phyloP scores from a whole-genome alignment of 2,329 filamentous ascomycete species.

The Capronia epimyces region DNA sequence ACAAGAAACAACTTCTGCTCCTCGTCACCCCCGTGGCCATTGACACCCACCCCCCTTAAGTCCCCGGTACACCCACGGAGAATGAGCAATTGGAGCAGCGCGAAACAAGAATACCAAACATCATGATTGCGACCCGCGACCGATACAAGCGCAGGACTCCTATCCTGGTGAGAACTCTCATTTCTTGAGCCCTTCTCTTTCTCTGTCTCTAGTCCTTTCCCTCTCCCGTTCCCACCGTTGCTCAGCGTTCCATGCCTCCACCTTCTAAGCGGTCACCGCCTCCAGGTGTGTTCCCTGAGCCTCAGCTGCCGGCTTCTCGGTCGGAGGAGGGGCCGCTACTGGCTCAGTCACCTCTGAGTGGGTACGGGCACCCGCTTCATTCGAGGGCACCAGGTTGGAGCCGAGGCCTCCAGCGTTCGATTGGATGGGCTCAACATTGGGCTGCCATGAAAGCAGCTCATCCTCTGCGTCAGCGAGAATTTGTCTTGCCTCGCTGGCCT shows the following conservation, averaged over 20 bases:
- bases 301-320: constrained; percentile 16
- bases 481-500: constrained; percentile 65
- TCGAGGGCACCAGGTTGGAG: constrained; percentile 35
- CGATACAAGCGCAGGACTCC: not conserved
- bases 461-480: constrained; percentile 89
- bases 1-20: not conserved
- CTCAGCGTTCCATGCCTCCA: constrained; percentile 16
- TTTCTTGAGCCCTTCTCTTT: constrained; percentile 7
- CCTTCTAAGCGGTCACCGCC: constrained; percentile 26
- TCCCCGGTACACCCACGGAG: too few species aligned
- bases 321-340: not conserved
- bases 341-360: constrained; percentile 18
- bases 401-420: constrained; percentile 47
- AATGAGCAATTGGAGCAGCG: too few species aligned
- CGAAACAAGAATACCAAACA: not conserved
- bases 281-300: constrained; percentile 25
- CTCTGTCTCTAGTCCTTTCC: not conserved
- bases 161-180: not conserved
- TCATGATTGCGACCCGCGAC: constrained; percentile 7
- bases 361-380: constrained; percentile 19
- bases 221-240: constrained; percentile 6
- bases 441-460: constrained; percentile 71
- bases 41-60: not conserved
- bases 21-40: not conserved
- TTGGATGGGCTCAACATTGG: constrained; percentile 51